These are phyloP conservation scores for Aspergillus heteromorphus DNA, from an alignment of 495 filamentous ascomycete species.

Conservation along the genomic window DNA sequence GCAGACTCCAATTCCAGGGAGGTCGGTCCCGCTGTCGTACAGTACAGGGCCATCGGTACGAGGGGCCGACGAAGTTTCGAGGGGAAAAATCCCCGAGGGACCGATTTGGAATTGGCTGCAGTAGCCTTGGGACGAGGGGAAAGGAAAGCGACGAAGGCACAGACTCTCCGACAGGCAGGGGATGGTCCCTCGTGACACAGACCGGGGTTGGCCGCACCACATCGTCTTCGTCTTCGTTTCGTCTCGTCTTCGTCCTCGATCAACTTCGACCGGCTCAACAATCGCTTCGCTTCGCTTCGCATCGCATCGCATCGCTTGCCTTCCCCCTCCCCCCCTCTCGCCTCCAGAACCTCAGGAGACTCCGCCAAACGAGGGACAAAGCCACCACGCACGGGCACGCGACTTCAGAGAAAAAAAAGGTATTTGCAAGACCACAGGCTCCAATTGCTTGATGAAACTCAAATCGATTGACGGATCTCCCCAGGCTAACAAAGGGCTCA, in stretches of 20 bases:
- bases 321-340: no score
- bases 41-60: background rate
- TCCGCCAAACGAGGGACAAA: background rate
- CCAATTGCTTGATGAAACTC: background rate
- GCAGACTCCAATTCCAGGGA: background rate
- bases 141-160: background rate
- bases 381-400: background rate
- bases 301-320: background rate
- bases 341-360: background rate
- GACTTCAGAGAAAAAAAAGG: background rate
- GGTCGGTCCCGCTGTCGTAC: background rate
- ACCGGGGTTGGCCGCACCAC: conserved; percentile 1
- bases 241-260: background rate
- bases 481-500: conserved; percentile 2
- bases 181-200: conserved; percentile 1
- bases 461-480: background rate
- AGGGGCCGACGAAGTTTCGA: background rate
- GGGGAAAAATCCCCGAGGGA: background rate
- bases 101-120: conserved; percentile 2
- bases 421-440: background rate
- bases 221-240: background rate
- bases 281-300: background rate
- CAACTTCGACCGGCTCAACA: background rate
- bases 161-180: background rate
- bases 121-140: background rate